Evolutionary conservation across 805 yeast species (phyloP), one percentile per base, ranked within the genome.

Genomic region (Starmera quercuum): DNA sequence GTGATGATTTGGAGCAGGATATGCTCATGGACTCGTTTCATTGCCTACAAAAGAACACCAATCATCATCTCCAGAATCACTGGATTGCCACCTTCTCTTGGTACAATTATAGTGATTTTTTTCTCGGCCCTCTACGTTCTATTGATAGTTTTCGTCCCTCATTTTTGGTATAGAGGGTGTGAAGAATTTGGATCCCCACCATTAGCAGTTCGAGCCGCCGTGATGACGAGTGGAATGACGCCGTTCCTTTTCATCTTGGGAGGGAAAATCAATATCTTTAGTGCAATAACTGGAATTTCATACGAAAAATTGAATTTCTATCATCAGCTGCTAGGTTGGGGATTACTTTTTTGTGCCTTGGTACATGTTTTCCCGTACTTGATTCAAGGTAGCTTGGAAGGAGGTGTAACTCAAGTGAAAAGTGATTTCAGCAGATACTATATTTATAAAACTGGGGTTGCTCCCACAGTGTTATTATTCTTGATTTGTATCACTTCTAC

Each of bases 131-230:
- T 65, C 23, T 68, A 66, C 39, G 31, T 51, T 7, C 26, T 59
- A 7, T 47, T 56, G 12, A 51, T 52, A 38, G 36, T 53, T 16
- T 60, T 62, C 24, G 45, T 60, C 49, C 78, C 79, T 6, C 71
- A 66, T 33, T 61, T 62, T 31, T 72, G 68, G 64, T 68, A 67
- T 40, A 53, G 78, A 35, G 71, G 54, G 0, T 74, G 81, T 47
- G 20, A 52, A 5, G 75, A 73, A 0, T 73, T 73, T 49, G 81
- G 80, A 2, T 60, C 75, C 4, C 75, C 79, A 14, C 80, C 78
- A 10, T 39, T 74, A 23, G 75, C 74, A 0, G 66, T 70, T 2
- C 50, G 80, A 31, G 58, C 78, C 1, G 79, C 78, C 3, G 39
- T 71, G 20, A 63, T 67, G 65, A 63, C 73, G 1, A 54, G 63